Evolutionary conservation across 2,329 filamentous ascomycete species (phyloP).

Genomic region (Venturia effusa): DNA sequence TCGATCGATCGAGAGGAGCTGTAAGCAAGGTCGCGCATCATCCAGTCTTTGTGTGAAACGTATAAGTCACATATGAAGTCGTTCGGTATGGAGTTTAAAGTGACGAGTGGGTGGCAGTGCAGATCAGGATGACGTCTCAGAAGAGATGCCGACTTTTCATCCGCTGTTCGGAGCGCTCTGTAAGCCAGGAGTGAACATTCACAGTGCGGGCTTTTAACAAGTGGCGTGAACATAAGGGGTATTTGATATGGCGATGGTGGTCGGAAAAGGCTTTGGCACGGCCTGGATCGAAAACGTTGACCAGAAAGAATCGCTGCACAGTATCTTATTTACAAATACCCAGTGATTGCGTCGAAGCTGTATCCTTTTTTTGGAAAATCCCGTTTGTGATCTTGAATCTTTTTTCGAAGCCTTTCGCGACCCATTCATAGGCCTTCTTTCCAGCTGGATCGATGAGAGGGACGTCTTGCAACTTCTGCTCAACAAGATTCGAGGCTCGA

Average conservation of each 20-base stretch:
- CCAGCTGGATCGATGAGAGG: conserved; percentile 1
- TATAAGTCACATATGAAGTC: conserved; percentile 2
- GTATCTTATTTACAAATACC: not conserved
- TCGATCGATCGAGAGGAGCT: not conserved
- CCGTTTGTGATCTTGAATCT: not conserved
- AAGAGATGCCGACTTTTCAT: not conserved
- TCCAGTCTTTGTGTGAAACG: not conserved
- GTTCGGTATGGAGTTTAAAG: conserved; percentile 1
- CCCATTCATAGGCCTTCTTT: not conserved
- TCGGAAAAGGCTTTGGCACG: conserved; percentile 36
- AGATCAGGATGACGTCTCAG: conserved; percentile 6
- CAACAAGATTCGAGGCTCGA: not conserved
- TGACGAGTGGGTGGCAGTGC: not conserved
- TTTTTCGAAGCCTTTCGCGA: conserved; percentile 5
- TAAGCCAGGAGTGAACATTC: conserved; percentile 24
- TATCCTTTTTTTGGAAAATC: not conserved
- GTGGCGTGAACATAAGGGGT: conserved; percentile 31
- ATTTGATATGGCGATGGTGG: conserved; percentile 31
- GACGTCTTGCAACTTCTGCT: not conserved
- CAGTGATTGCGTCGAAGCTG: not conserved
- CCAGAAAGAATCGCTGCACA: conserved; percentile 12
- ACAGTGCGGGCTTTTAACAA: conserved; percentile 33
- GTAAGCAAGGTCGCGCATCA: not conserved
- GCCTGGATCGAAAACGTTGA: conserved; percentile 15
- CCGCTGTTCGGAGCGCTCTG: conserved; percentile 14